Percentiles rank a stretch among this genome's conserved stretches.
Evolutionary conservation across 371 early-diverging fungal genomes (phyloP).

Genomic region (Blakeslea trispora): DNA sequence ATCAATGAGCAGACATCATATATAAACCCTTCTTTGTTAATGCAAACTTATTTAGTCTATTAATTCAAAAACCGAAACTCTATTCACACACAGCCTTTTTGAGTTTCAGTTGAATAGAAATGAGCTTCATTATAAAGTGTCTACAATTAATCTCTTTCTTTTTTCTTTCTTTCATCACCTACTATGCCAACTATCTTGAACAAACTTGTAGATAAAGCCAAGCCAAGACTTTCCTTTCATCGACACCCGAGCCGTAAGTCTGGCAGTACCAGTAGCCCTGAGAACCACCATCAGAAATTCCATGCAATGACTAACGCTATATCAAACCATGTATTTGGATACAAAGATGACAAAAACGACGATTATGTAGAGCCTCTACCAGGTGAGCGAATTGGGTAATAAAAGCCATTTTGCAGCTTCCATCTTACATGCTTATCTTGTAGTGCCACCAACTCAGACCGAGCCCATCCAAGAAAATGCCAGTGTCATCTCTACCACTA

Average conservation of each 20-base stretch:
- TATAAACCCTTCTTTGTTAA: neutral
- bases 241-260: constrained; percentile 4
- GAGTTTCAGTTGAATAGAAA: neutral
- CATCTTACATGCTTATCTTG: neutral
- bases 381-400: constrained; percentile 7
- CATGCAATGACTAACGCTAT: constrained; percentile 1
- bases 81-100: neutral
- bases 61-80: neutral
- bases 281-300: constrained; percentile 12
- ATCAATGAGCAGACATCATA: neutral
- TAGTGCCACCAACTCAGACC: constrained; percentile 24
- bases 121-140: neutral
- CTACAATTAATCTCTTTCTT: constrained; percentile 1
- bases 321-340: constrained; percentile 14
- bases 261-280: constrained; percentile 1
- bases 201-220: constrained; percentile 29
- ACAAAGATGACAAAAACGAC: constrained; percentile 22
- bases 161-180: neutral
- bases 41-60: neutral
- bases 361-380: constrained; percentile 26
- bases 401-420: neutral
- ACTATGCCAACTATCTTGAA: constrained; percentile 18
- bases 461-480: constrained; percentile 10
- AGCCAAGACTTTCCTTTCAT: constrained; percentile 23
- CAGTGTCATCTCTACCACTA: neutral